Conservation (phyloP, 345 rosid genomes). For the Eutrema yunnanense region DNA sequence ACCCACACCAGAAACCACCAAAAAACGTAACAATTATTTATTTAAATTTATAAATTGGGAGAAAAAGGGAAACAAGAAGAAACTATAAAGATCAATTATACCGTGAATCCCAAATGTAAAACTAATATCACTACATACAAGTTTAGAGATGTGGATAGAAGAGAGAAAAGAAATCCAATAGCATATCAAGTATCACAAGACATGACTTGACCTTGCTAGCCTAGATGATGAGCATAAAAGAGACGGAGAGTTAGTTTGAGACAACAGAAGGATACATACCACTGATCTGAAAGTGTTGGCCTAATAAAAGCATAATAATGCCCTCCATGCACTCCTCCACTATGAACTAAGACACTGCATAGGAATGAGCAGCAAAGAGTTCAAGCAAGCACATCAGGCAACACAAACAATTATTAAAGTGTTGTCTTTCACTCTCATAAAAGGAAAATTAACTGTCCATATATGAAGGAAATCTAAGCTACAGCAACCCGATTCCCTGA, state of each 20-base stretch:
- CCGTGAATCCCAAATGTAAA: not conserved
- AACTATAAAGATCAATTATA: conserved; percentile 8
- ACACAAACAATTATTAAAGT: not conserved
- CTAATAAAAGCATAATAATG: conserved; percentile 96
- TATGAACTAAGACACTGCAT: conserved; percentile 89
- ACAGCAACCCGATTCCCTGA: not conserved
- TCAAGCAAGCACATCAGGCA: conserved; percentile 3
- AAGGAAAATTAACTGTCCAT: not conserved
- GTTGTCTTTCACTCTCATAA: not conserved
- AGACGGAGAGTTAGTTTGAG: not conserved
- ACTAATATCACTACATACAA: not conserved
- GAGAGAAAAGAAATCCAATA: not conserved
- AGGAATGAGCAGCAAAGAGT: conserved; percentile 8
- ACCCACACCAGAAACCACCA: conserved; percentile 4
- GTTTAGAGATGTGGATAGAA: not conserved
- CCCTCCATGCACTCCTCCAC: conserved; percentile 98
- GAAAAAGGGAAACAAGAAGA: not conserved
- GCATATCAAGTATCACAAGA: not conserved
- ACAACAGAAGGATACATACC: conserved; percentile 39
- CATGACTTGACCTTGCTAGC: conserved; percentile 9
- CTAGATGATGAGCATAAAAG: conserved; percentile 2
- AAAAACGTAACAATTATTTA: not conserved
- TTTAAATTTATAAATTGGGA: not conserved
- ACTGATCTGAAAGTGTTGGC: conserved; percentile 88
- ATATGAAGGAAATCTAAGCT: not conserved